These are phyloP conservation scores for Vigna angularis DNA, from an alignment of 306 rosid species.

Conservation along the genomic window DNA sequence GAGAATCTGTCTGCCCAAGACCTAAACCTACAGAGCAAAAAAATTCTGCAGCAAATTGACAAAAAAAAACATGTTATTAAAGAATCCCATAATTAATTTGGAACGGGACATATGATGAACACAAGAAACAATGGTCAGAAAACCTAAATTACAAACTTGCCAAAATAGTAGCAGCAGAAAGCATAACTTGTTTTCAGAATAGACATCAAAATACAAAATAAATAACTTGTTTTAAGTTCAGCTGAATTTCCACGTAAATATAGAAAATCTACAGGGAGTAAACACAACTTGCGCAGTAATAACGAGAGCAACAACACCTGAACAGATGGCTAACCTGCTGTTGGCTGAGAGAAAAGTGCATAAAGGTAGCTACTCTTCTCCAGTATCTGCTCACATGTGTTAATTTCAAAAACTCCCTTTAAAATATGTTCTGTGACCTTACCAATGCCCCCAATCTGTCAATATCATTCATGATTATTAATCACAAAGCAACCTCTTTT, in stretches of 20 bases:
- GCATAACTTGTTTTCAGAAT: slow-evolving; percentile 17
- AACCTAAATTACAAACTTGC: slow-evolving; percentile 21
- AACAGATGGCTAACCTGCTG: slow-evolving; percentile 71
- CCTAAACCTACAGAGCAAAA: slow-evolving; percentile 93
- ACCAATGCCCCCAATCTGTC: slow-evolving; percentile 97
- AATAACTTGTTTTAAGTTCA: slow-evolving; percentile 17
- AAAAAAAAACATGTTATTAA: slow-evolving; percentile 31
- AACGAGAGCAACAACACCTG: slow-evolving; percentile 29
- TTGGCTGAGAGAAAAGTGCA: slow-evolving; percentile 81
- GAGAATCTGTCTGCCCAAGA: slow-evolving; percentile 74
- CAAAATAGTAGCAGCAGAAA: slow-evolving; percentile 27
- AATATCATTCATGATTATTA: slow-evolving; percentile 42
- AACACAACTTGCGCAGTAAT: slow-evolving; percentile 34
- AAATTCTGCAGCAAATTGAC: slow-evolving; percentile 68
- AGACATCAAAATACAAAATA: background rate
- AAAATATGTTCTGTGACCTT: slow-evolving; percentile 91
- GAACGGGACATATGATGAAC: slow-evolving; percentile 23
- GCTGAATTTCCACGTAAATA: slow-evolving; percentile 28
- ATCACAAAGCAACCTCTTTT: slow-evolving; percentile 26
- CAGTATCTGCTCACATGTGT: slow-evolving; percentile 85
- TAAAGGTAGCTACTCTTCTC: slow-evolving; percentile 72
- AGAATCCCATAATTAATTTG: slow-evolving; percentile 20
- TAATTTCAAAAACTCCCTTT: slow-evolving; percentile 79
- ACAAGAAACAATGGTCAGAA: slow-evolving; percentile 3
- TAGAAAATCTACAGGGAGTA: slow-evolving; percentile 23